Evolutionary conservation across 2,329 filamentous ascomycete species (phyloP).

Genomic region (Aspergillus hiratsukae): DNA sequence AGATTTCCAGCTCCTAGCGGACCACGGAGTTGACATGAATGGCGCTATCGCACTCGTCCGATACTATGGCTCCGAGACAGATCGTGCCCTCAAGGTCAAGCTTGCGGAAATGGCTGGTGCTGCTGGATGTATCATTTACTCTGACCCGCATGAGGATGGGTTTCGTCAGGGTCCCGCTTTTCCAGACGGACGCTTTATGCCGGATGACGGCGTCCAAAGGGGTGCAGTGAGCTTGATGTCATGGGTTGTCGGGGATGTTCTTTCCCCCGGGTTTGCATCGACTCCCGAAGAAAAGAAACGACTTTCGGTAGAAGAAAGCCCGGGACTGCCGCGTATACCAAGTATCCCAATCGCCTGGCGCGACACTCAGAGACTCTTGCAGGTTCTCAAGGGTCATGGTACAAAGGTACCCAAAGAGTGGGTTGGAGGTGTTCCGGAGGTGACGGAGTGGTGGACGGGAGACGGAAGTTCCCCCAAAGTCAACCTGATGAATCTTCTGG

Average conservation of each 20-base stretch:
- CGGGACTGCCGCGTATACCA: slow-evolving; percentile 75
- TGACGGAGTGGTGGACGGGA: slow-evolving; percentile 81
- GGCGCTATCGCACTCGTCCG: slow-evolving; percentile 82
- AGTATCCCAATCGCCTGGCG: slow-evolving; percentile 87
- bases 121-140: slow-evolving; percentile 85
- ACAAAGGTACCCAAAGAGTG: slow-evolving; percentile 64
- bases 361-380: slow-evolving; percentile 75
- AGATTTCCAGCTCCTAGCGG: slow-evolving; percentile 70
- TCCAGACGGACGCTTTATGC: slow-evolving; percentile 75
- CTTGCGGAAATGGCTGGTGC: slow-evolving; percentile 84
- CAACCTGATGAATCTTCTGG: slow-evolving; percentile 78
- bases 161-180: slow-evolving; percentile 68
- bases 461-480: slow-evolving; percentile 70
- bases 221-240: slow-evolving; percentile 75
- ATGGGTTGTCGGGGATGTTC: slow-evolving; percentile 83
- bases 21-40: slow-evolving; percentile 67
- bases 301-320: slow-evolving; percentile 64
- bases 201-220: slow-evolving; percentile 75
- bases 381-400: slow-evolving; percentile 71
- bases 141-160: slow-evolving; percentile 80
- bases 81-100: slow-evolving; percentile 78
- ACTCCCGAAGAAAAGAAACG: slow-evolving; percentile 51
- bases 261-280: slow-evolving; percentile 78
- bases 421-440: slow-evolving; percentile 70
- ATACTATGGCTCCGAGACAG: slow-evolving; percentile 69